Base-by-base conservation (phyloP, 129 eudicot species). In the Cynara cardunculus region DNA sequence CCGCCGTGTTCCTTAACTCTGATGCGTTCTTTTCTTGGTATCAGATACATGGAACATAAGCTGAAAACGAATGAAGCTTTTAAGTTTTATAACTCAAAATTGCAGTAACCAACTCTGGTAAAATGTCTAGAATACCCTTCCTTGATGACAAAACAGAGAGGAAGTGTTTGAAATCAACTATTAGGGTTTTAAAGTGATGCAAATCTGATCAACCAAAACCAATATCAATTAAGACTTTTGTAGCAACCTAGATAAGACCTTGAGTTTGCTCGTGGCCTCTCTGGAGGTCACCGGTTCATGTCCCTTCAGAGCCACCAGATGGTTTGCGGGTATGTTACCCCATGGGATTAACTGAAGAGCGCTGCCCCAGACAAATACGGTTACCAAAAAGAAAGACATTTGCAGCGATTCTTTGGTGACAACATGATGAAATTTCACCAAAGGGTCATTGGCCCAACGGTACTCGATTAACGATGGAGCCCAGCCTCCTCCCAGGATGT, bases 21-120 rank as follows among this genome's bases (percentile, higher is more conserved):
- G 85, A 76, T 78, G 87, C 22, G 59, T 85, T 84, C 86, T 77
- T 87, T 88, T 83, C 82, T 92, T 82, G 72, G 90, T 80, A 71
- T 93, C 97, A 25, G 91, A 80, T 53, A 93, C 89, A 74, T 93
- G 96, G 80, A 93, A 86, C 97, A 90, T 90, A 79, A 93, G 90
- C 97, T 93, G 96, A 89, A 86, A 72, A 14, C 0, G 24, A 72
- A 82, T 32, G 64, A 35, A 31, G 44, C 32, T 68, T 28, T 76
- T 32, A n/a, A 2, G 32, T 78, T 76, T 31, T 18, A 30, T 3
- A 18, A 46, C 64, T 37, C 66, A 8, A 27, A 39, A 16, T 10
- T 46, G 49, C 46, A 28, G 3, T 49, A 74, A n/a, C 25, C 31
- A 5, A 56, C 31, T 21, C 34, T 41, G 7, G 16, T 4, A 5